phyloP scores from a whole-genome alignment of 2,329 filamentous ascomycete genomes.

The Penicillium sp. region DNA sequence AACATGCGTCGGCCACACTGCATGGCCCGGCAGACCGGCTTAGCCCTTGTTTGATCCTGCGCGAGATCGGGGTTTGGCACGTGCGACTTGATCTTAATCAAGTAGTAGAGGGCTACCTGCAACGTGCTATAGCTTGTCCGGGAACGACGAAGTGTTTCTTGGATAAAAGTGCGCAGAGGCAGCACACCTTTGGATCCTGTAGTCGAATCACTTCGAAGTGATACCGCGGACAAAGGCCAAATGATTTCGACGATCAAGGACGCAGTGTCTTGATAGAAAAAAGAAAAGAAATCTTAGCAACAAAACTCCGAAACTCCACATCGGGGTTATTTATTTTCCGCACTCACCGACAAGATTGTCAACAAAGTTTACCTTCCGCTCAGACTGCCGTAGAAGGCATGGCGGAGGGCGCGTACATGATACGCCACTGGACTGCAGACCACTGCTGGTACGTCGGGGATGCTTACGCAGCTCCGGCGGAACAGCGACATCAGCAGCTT shows the following conservation, averaged over 20 bases:
- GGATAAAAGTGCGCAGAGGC: constrained; percentile 92
- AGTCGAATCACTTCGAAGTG: constrained; percentile 71
- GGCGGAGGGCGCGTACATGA: constrained; percentile 68
- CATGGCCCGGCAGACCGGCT: constrained; percentile 74
- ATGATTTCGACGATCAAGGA: constrained; percentile 97
- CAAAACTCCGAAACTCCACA: constrained; percentile 29
- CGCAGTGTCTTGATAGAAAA: constrained; percentile 74
- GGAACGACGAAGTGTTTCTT: constrained; percentile 93
- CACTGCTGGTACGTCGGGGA: constrained; percentile 59
- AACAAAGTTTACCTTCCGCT: constrained; percentile 94
- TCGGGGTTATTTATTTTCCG: constrained; percentile 34
- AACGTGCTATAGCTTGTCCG: constrained; percentile 97
- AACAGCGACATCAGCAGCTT: constrained; percentile 40
- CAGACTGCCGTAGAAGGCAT: constrained; percentile 79
- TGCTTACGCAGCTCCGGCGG: constrained; percentile 52
- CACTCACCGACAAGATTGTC: constrained; percentile 96
- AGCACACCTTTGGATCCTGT: constrained; percentile 75
- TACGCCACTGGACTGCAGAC: constrained; percentile 52
- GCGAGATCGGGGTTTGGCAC: constrained; percentile 84
- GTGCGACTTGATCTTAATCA: constrained; percentile 90
- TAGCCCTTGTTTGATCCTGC: constrained; percentile 79
- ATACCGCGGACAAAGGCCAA: constrained; percentile 87
- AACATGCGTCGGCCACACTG: constrained; percentile 99
- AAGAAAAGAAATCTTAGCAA: constrained; percentile 9
- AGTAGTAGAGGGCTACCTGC: constrained; percentile 94